Evolutionary conservation across 129 eudicot species (phyloP), one percentile per base, ranked within the genome.

Genomic region (Saposhnikovia divaricata): DNA sequence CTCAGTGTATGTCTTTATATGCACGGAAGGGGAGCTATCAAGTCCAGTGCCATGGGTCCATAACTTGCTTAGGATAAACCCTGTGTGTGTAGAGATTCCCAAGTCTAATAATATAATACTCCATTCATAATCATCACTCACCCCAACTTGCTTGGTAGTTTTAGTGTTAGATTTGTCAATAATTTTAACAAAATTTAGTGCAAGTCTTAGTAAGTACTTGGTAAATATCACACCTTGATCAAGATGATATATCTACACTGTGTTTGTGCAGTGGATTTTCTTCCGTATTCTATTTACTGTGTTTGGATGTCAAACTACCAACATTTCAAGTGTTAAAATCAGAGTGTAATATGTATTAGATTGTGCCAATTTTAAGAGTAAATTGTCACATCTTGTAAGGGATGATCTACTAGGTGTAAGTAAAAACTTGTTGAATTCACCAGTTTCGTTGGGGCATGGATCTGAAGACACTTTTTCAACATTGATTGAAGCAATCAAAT

Each of bases 21-120:
- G 85, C 91, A 83, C 73, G 79, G 89, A 85, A 78, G 77, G 82
- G 87, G 85, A 81, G 84, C 87, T 76, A 47, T 82, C 85, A 81
- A 65, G 18, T 31, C 53, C 70, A 21, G 83, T 75, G 15, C 50
- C 50, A 72, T 42, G 85, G 85, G 87, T 48, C 84, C 85, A 46
- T 63, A 27, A 27, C 40, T 25, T 27, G 31, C 38, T 25, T 45
- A 46, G 78, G 78, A 25, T 74, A 16, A 74, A 45, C 61, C 78
- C 61, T 74, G 31, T 73, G 72, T 66, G 72, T 66, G 11, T 34
- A 34, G 40, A 66, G 9, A 23, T 59, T 59, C 34, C 34, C 66
- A 23, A 57, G 0, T 57, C 1, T 31, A 23, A 57, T 57, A 6
- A 57, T 57, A 6, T 57, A 0, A 1, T 34, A 34, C 37, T 34